phyloP scores from a whole-genome alignment of 768 basidiomycete genomes.

The Hydnum rufescens region DNA sequence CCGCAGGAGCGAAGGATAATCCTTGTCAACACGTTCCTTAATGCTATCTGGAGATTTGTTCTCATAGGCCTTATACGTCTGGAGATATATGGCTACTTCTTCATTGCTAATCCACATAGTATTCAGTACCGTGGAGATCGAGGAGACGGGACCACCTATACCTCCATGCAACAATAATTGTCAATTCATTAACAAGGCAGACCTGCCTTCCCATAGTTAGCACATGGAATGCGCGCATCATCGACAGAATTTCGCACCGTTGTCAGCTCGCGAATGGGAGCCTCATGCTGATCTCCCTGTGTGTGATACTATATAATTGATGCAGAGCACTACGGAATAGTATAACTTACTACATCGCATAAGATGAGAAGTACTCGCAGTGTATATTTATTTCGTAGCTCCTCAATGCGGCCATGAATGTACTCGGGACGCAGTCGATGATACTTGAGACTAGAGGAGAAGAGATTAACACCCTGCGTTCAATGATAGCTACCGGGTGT shows the following conservation, averaged over 20 bases:
- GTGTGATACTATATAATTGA: neutral
- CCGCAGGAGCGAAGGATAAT: constrained; percentile 64
- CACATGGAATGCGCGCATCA: neutral
- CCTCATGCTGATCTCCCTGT: constrained; percentile 51
- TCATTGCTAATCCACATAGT: constrained; percentile 38
- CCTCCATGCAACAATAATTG: constrained; percentile 85
- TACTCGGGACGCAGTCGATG: constrained; percentile 97
- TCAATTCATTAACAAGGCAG: constrained; percentile 83
- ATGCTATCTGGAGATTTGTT: constrained; percentile 84
- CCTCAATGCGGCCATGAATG: constrained; percentile 76
- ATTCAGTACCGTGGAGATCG: neutral
- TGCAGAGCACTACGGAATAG: neutral
- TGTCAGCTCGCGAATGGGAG: constrained; percentile 79
- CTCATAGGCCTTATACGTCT: constrained; percentile 84
- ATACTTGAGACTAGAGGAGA: constrained; percentile 43
- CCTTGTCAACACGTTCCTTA: constrained; percentile 84
- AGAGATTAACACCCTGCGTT: neutral
- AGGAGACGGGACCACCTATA: constrained; percentile 20
- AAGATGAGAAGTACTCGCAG: constrained; percentile 72
- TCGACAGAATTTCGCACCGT: constrained; percentile 45
- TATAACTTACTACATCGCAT: constrained; percentile 65
- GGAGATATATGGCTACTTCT: constrained; percentile 81
- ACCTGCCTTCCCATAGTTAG: constrained; percentile 23
- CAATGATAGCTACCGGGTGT: neutral
- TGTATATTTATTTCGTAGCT: constrained; percentile 61